Percentiles rank a stretch among this genome's conserved stretches.
phyloP scores from a whole-genome alignment of 371 early-diverging fungal species.

The Mortierella sp. region DNA sequence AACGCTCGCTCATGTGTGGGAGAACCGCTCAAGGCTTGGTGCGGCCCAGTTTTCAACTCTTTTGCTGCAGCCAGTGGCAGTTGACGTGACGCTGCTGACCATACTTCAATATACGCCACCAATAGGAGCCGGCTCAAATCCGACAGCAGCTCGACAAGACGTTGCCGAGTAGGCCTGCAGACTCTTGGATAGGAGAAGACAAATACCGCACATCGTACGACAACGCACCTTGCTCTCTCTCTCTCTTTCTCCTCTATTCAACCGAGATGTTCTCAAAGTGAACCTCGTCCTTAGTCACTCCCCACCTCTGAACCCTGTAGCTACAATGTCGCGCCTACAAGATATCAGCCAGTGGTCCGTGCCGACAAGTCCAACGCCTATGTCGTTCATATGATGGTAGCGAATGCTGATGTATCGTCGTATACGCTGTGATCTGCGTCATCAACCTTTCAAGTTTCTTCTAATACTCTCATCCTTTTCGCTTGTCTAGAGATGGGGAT shows the following conservation, averaged over 20 bases:
- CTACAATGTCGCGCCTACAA: slow-evolving; percentile 72
- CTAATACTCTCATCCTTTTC: background rate
- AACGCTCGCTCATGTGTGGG: slow-evolving; percentile 38
- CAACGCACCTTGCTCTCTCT: too few relatives aligned
- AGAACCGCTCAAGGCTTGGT: slow-evolving; percentile 53
- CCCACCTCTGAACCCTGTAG: slow-evolving; percentile 17
- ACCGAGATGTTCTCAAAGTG: too few relatives aligned
- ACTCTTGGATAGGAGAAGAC: slow-evolving; percentile 59
- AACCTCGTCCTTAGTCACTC: too few relatives aligned
- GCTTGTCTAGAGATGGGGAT: slow-evolving; percentile 68
- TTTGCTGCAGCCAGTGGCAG: too few relatives aligned
- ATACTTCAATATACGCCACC: slow-evolving; percentile 33
- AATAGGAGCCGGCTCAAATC: slow-evolving; percentile 51
- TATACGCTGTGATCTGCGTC: background rate
- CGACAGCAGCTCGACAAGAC: slow-evolving; percentile 50
- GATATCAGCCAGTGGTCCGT: slow-evolving; percentile 64
- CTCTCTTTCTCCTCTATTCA: too few relatives aligned
- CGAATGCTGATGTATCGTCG: too few relatives aligned
- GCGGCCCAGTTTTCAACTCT: background rate
- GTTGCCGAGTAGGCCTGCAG: slow-evolving; percentile 34
- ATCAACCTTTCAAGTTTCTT: background rate
- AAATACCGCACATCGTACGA: slow-evolving; percentile 55
- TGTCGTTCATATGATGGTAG: slow-evolving; percentile 65
- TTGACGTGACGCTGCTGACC: too few relatives aligned
- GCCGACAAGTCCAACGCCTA: slow-evolving; percentile 49